Percentiles rank a stretch among this genome's conserved stretches.
phyloP scores from a whole-genome alignment of 345 rosid species.

The Mangifera indica region DNA sequence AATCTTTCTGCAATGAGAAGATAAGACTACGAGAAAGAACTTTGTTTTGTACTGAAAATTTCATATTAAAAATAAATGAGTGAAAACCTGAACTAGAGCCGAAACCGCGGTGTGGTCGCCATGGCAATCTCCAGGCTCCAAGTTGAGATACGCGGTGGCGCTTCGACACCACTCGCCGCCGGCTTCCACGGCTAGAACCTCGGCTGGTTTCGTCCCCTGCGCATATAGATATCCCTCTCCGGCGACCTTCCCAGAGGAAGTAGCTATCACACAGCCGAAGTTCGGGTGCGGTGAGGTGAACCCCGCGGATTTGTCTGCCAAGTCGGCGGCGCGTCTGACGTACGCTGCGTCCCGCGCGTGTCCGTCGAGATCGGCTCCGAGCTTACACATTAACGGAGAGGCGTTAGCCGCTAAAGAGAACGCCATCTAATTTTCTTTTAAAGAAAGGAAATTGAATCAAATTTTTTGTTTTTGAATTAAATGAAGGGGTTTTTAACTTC shows the following conservation, averaged over 20 bases:
- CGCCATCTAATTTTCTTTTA: constrained; percentile 27
- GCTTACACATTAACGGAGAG: constrained; percentile 38
- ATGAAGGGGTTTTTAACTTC: too few relatives aligned
- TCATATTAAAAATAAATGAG: not conserved
- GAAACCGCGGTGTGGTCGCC: constrained; percentile 82
- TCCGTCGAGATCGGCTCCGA: constrained; percentile 21
- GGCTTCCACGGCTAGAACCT: constrained; percentile 68
- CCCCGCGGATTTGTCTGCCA: constrained; percentile 79
- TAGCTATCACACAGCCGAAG: constrained; percentile 77
- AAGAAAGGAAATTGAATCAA: not conserved
- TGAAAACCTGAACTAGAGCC: constrained; percentile 77
- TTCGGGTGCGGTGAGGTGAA: constrained; percentile 89
- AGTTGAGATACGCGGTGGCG: constrained; percentile 73
- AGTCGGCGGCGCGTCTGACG: constrained; percentile 63
- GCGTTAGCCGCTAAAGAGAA: constrained; percentile 31
- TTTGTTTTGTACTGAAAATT: too few relatives aligned
- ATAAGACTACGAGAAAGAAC: too few relatives aligned
- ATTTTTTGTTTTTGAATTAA: not conserved
- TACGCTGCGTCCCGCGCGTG: constrained; percentile 50
- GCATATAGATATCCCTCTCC: constrained; percentile 88
- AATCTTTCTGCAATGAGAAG: too few relatives aligned
- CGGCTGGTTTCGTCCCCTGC: constrained; percentile 85
- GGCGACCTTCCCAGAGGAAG: constrained; percentile 48
- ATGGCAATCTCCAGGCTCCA: constrained; percentile 96
- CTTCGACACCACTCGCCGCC: constrained; percentile 56